Conservation (phyloP, 106 monocot genomes). For the Platanthera zijinensis region DNA sequence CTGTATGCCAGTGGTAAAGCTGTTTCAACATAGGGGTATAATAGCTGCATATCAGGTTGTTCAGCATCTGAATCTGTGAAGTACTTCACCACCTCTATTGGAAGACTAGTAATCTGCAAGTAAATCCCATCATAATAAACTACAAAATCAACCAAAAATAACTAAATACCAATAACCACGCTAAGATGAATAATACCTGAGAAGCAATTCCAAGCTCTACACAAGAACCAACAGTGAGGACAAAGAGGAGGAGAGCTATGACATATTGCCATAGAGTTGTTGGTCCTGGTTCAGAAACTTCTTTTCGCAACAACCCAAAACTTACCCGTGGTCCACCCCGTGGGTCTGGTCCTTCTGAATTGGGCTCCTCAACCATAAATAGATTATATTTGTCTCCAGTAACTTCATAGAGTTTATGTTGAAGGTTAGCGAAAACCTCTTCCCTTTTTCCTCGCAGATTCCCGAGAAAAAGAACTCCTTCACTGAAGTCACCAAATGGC, state of each 20-base stretch:
- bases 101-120: conserved; percentile 75
- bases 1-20: conserved; percentile 94
- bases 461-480: conserved; percentile 94
- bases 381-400: conserved; percentile 78
- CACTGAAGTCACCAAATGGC: conserved; percentile 89
- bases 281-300: conserved; percentile 92
- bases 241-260: conserved; percentile 80
- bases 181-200: conserved; percentile 40
- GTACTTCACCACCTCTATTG: conserved; percentile 80
- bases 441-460: conserved; percentile 88
- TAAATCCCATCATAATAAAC: neutral
- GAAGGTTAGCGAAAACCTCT: conserved; percentile 80
- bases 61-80: conserved; percentile 98
- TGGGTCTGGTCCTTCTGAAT: conserved; percentile 91
- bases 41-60: conserved; percentile 87
- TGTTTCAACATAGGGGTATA: conserved; percentile 80
- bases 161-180: neutral
- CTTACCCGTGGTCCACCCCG: conserved; percentile 92
- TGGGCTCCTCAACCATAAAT: conserved; percentile 96
- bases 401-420: conserved; percentile 50
- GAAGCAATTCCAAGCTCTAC: conserved; percentile 97
- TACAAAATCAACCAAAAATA: neutral
- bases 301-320: conserved; percentile 86
- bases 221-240: conserved; percentile 84
- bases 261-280: conserved; percentile 98